phyloP scores from a whole-genome alignment of 495 filamentous ascomycete species.

The Penicillium egyptiacum region DNA sequence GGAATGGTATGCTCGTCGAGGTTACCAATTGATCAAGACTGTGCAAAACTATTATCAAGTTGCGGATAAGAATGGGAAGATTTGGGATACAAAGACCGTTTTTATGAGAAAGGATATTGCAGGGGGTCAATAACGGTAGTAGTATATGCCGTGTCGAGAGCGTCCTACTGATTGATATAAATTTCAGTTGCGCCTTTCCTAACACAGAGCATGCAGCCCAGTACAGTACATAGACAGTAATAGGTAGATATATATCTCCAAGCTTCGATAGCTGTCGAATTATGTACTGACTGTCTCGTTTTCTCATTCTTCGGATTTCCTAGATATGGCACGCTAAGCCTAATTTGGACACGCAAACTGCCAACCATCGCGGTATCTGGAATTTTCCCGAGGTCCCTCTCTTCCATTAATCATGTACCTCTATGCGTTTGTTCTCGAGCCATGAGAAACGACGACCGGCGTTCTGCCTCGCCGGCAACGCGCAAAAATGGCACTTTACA shows the following conservation, averaged over 20 bases:
- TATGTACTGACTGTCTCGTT: neutral
- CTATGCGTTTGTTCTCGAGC: constrained; percentile 3
- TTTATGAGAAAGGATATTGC: constrained; percentile 31
- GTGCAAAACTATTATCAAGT: constrained; percentile 20
- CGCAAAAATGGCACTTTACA: constrained; percentile 50
- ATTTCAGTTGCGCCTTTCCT: neutral
- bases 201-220: neutral
- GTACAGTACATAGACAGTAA: neutral
- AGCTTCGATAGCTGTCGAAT: neutral
- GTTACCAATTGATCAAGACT: constrained; percentile 17
- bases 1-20: constrained; percentile 24
- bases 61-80: constrained; percentile 18
- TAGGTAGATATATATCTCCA: neutral
- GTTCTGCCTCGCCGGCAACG: constrained; percentile 29
- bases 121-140: neutral
- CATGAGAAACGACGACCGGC: constrained; percentile 28
- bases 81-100: constrained; percentile 22
- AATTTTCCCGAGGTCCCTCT: neutral
- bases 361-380: constrained; percentile 1
- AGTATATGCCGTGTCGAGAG: neutral
- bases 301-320: neutral
- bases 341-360: constrained; percentile 2
- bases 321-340: constrained; percentile 15
- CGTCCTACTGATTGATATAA: neutral
- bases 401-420: neutral